Base-by-base conservation (phyloP, 441 rosid species). In the Populus hybrid region DNA sequence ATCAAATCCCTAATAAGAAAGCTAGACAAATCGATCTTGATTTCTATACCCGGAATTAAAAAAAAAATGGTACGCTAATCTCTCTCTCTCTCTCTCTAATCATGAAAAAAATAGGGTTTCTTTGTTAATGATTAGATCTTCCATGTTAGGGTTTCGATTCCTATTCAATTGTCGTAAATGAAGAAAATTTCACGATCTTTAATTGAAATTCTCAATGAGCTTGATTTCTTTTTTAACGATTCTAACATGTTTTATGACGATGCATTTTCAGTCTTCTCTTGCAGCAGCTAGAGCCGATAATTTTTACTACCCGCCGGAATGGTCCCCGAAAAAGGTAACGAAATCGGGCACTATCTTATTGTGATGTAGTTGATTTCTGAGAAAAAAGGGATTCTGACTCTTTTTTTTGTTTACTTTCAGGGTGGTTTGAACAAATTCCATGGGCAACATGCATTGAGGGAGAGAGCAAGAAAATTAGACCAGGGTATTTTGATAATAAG, bases 231-330 rank as follows among this genome's bases (percentile, higher is more conserved):
- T 24, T 12, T 24, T 75, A 30, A 35, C 67, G 72, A 6, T 61
- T 28, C 83, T 83, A 73, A 81, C 28, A 21, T 28, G 34, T 11
- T 36, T 69, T 30, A 16, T 30, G 32, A 75, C 34, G 53, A 40
- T 57, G 75, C 73, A n/a, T 30, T 69, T 87, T 87, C 88, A 95
- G 99, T 95, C 99, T 84, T 84, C 99, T 2, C 89, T 95, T 76
- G 92, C 99, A 76, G 99, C 97, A 73, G 99, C 99, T 12, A 88
- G 99, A 84, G 98, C 98, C 2, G 98, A 95, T 79, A 94, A 95
- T 84, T 95, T 92, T 77, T 94, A 95, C 86, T 92, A 91, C 75
- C 99, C 98, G 6, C 98, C 97, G 38, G 97, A 95, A 91, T 95
- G 97, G 98, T 87, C 91, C 68, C 99, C 98, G 2, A 86, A 91